Evolutionary conservation across 176 grass and related monocot species (phyloP).

Genomic region (Carex cristatella): DNA sequence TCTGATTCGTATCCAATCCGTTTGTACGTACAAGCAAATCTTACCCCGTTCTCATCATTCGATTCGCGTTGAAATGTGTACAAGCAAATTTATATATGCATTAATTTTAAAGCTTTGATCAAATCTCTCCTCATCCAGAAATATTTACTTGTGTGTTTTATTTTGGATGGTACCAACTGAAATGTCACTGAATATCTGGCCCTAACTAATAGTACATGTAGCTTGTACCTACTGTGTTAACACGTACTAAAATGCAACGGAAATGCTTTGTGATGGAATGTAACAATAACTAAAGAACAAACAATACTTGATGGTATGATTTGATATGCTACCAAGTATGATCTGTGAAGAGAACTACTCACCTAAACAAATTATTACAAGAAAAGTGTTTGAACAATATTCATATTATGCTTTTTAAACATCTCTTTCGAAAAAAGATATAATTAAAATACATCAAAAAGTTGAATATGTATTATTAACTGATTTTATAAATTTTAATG

Average conservation of each 20-base stretch:
- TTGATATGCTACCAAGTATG: neutral
- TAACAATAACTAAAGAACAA: slow-evolving; percentile 22
- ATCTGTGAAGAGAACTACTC: neutral
- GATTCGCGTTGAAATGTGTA: no score
- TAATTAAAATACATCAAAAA: neutral
- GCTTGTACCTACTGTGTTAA: neutral
- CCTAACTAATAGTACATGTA: neutral
- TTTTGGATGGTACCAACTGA: no score
- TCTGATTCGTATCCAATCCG: no score
- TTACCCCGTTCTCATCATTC: no score
- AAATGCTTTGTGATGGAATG: neutral
- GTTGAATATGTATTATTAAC: neutral
- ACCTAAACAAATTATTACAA: neutral
- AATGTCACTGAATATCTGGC: no score
- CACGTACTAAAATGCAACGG: neutral
- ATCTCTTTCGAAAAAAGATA: neutral
- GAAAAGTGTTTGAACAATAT: no score
- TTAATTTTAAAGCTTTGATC: no score
- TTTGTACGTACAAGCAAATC: no score
- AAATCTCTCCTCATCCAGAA: no score
- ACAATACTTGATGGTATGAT: neutral
- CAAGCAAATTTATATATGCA: no score
- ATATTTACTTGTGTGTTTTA: no score
- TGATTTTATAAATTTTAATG: neutral
- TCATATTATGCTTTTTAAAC: neutral